phyloP scores from a whole-genome alignment of 2,329 filamentous ascomycete genomes.

The Fusarium algeriense region DNA sequence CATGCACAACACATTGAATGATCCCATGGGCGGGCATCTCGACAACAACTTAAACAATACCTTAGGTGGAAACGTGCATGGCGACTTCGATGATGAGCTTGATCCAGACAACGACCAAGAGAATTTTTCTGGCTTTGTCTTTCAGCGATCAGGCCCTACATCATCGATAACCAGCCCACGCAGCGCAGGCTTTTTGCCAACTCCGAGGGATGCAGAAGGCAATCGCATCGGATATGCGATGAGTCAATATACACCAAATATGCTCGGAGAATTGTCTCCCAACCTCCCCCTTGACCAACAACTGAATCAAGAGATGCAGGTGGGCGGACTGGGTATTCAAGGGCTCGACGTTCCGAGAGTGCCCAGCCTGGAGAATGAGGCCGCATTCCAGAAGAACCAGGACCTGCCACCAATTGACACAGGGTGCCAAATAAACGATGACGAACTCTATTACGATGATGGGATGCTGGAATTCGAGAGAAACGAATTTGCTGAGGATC shows the following conservation, averaged over 20 bases:
- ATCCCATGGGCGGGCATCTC: conserved; percentile 9
- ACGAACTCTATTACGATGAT: conserved; percentile 79
- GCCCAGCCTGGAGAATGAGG: conserved; percentile 36
- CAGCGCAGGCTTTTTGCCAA: conserved; percentile 60
- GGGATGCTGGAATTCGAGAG: conserved; percentile 65
- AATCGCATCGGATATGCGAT: conserved; percentile 69
- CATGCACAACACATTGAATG: conserved; percentile 40
- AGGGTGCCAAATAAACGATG: conserved; percentile 53
- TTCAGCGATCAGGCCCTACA: conserved; percentile 65
- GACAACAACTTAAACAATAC: conserved; percentile 41
- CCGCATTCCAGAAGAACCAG: conserved; percentile 40
- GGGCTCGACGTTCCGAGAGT: conserved; percentile 46
- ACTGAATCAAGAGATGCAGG: conserved; percentile 24
- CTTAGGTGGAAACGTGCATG: conserved; percentile 30
- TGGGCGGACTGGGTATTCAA: conserved; percentile 60
- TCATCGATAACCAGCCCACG: conserved; percentile 65
- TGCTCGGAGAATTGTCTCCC: conserved; percentile 36
- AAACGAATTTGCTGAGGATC: conserved; percentile 60
- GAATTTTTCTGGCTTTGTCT: conserved; percentile 71
- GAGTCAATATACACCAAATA: conserved; percentile 59
- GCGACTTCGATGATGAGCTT: conserved; percentile 42
- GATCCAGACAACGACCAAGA: conserved; percentile 59
- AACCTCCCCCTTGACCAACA: conserved; percentile 23
- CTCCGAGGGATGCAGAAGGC: conserved; percentile 67
- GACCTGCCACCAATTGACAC: conserved; percentile 29